These are phyloP conservation scores for Scedosporium dehoogii DNA, from an alignment of 2,329 filamentous ascomycete species.

Conservation along the genomic window DNA sequence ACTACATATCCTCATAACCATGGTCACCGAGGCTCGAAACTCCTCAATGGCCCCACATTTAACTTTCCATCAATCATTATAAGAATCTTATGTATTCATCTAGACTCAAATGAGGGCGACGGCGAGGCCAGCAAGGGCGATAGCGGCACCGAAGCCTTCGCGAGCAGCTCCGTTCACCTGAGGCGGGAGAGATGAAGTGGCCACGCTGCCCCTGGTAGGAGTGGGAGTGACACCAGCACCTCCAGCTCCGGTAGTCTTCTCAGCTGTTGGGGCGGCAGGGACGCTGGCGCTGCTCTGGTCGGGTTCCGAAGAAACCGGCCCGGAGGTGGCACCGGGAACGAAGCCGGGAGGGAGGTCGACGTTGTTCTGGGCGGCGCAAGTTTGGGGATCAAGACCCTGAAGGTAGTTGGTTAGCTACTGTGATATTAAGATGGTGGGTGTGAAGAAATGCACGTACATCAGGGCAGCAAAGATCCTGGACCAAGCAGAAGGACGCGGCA, in stretches of 20 bases:
- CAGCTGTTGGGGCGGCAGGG: background rate
- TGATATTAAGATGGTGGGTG: background rate
- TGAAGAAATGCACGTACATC: background rate
- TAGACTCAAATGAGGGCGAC: background rate
- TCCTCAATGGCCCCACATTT: no score
- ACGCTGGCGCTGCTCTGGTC: background rate
- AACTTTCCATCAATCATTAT: no score
- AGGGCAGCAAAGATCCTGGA: slow-evolving; percentile 5
- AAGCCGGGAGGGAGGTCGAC: background rate
- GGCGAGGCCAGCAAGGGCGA: background rate
- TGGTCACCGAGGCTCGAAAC: no score
- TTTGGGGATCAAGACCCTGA: slow-evolving; percentile 2
- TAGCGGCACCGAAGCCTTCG: background rate
- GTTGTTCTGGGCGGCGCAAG: background rate
- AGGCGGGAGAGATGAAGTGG: background rate
- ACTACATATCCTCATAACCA: no score
- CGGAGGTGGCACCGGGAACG: background rate
- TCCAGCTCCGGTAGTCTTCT: background rate
- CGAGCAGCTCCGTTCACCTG: background rate
- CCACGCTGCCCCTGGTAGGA: background rate
- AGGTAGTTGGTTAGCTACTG: background rate
- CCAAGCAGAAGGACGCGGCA: slow-evolving; percentile 1
- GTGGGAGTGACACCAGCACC: background rate
- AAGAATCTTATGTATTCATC: background rate
- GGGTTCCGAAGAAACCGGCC: background rate